Evolutionary conservation across 208 protist genomes (phyloP).

Genomic region (Trypanosoma conorhini): DNA sequence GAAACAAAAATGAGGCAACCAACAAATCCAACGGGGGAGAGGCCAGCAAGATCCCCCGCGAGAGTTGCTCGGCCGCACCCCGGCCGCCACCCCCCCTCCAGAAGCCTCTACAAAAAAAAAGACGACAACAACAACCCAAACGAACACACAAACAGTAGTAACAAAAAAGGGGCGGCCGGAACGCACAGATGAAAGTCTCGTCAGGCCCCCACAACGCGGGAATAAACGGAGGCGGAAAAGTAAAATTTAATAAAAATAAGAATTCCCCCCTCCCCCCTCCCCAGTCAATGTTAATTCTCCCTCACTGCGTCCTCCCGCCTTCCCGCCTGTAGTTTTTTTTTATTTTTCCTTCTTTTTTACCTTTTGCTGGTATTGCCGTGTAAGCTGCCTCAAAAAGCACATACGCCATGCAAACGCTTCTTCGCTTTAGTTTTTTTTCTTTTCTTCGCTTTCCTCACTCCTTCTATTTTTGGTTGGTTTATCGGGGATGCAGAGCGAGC

Average conservation of each 20-base stretch:
- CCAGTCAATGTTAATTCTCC: neutral
- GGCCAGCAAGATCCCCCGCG: no score
- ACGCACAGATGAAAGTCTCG: neutral
- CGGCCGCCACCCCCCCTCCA: no score
- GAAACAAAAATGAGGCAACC: neutral
- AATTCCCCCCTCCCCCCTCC: neutral
- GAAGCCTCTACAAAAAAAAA: neutral
- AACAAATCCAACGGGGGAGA: neutral
- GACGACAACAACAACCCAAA: neutral
- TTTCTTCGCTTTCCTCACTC: neutral
- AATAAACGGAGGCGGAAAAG: neutral
- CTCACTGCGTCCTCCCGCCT: neutral
- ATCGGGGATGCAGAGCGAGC: no score
- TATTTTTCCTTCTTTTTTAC: conserved; percentile 11
- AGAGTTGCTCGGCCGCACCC: no score
- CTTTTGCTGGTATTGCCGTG: conserved; percentile 1
- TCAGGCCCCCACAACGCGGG: neutral
- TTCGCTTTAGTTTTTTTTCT: neutral
- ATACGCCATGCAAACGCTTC: conserved; percentile 4
- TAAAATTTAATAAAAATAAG: conserved; percentile 5
- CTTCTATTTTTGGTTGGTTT: neutral
- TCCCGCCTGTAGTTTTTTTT: conserved; percentile 20
- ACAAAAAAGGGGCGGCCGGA: neutral
- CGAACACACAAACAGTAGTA: neutral
- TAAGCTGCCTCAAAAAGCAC: conserved; percentile 2